Conservation (phyloP, 1,284 basidiomycete genomes). For the Cryptococcus amylolentus region DNA sequence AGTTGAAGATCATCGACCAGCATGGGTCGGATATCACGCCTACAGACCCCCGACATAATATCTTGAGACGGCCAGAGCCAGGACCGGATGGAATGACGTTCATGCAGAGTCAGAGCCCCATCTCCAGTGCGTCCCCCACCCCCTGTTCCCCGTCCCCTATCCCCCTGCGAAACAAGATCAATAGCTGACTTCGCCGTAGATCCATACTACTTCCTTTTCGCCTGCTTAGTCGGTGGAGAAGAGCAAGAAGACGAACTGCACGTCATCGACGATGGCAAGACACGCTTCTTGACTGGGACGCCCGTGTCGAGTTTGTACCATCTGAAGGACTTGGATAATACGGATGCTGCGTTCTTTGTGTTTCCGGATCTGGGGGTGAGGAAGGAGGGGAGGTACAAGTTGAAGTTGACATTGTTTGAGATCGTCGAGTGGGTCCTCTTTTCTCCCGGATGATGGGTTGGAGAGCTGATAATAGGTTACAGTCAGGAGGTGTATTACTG, state of each 20-base stretch:
- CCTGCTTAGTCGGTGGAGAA: conserved; percentile 78
- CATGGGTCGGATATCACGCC: conserved; percentile 49
- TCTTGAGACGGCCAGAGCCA: conserved; percentile 17
- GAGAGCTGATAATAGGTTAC: conserved; percentile 5
- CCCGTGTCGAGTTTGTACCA: conserved; percentile 90
- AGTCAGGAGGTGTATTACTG: conserved; percentile 80
- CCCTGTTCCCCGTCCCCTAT: background rate
- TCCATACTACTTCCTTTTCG: conserved; percentile 93
- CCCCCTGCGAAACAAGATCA: background rate
- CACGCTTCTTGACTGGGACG: conserved; percentile 47
- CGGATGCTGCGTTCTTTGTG: conserved; percentile 85
- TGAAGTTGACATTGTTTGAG: conserved; percentile 89
- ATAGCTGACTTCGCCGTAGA: conserved; percentile 54
- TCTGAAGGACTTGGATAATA: conserved; percentile 83
- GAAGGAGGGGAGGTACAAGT: conserved; percentile 79
- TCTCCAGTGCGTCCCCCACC: background rate
- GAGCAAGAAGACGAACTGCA: conserved; percentile 77
- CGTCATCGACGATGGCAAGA: conserved; percentile 81
- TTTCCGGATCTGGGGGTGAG: conserved; percentile 82
- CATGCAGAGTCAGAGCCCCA: conserved; percentile 44
- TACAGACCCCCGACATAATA: conserved; percentile 2
- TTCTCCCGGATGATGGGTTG: background rate
- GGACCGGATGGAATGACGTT: conserved; percentile 31
- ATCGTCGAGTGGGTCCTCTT: conserved; percentile 71
- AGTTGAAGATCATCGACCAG: conserved; percentile 78